Conservation (phyloP, 2,329 filamentous ascomycete genomes). For the Colletotrichum musae region DNA sequence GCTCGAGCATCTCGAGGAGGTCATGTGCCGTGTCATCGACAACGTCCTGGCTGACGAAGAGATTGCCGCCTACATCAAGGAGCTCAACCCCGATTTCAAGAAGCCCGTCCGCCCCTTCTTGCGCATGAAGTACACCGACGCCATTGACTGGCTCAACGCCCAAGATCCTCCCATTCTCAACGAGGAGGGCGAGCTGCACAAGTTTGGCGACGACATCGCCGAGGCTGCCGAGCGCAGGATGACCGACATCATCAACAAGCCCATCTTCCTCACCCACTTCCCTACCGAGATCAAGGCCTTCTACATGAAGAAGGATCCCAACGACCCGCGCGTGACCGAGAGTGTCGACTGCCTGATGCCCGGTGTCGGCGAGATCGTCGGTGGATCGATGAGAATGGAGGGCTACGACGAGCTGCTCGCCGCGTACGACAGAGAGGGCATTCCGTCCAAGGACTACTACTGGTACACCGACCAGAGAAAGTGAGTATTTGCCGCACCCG, state of each 20-base stretch:
- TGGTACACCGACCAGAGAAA: slow-evolving; percentile 99
- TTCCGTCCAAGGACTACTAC: slow-evolving; percentile 89
- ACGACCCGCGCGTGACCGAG: slow-evolving; percentile 89
- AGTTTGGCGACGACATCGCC: slow-evolving; percentile 97
- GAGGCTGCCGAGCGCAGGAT: slow-evolving; percentile 97
- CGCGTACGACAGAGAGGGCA: slow-evolving; percentile 89
- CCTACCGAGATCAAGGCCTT: slow-evolving; percentile 98
- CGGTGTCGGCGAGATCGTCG: slow-evolving; percentile 96
- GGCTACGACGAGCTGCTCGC: slow-evolving; percentile 90
- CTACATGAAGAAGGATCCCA: slow-evolving; percentile 94
- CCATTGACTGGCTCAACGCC: slow-evolving; percentile 92
- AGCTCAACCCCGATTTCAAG: slow-evolving; percentile 92
- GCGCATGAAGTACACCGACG: slow-evolving; percentile 95
- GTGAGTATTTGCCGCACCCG: slow-evolving; percentile 66
- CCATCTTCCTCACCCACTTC: slow-evolving; percentile 98
- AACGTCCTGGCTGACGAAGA: slow-evolving; percentile 80
- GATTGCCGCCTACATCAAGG: slow-evolving; percentile 80
- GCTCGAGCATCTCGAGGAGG: slow-evolving; percentile 86
- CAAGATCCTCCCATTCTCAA: slow-evolving; percentile 86
- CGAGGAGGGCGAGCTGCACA: slow-evolving; percentile 91
- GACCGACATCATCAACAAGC: slow-evolving; percentile 96
- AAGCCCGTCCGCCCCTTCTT: slow-evolving; percentile 87
- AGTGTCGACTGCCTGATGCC: slow-evolving; percentile 91
- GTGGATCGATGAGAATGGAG: slow-evolving; percentile 96
- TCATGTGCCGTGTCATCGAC: slow-evolving; percentile 90